These are phyloP conservation scores for Geotrichum reessii DNA, from an alignment of 1,139 yeast species.

Conservation along the genomic window DNA sequence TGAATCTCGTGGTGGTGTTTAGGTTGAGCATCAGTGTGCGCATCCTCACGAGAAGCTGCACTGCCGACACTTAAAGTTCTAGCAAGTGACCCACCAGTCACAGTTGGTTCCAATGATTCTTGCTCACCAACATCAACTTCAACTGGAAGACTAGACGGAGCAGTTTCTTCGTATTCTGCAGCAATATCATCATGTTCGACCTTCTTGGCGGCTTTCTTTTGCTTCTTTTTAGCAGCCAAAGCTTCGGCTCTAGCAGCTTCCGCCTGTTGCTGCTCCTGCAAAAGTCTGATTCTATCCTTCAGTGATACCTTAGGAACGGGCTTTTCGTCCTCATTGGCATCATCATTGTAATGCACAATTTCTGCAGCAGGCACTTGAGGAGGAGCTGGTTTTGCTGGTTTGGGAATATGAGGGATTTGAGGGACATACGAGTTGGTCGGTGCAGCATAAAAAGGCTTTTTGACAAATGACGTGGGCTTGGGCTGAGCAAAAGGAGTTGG, in stretches of 20 bases:
- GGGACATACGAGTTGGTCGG: slow-evolving; percentile 41
- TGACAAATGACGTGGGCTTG: slow-evolving; percentile 36
- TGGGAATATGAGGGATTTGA: slow-evolving; percentile 15
- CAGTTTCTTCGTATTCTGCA: not conserved
- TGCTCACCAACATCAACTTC: not conserved
- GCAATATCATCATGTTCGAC: slow-evolving; percentile 1
- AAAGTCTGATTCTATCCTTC: slow-evolving; percentile 76
- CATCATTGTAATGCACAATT: slow-evolving; percentile 16
- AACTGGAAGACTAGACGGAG: not conserved
- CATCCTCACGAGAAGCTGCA: not conserved
- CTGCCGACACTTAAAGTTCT: not conserved
- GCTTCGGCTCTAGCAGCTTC: slow-evolving; percentile 74
- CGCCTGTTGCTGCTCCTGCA: slow-evolving; percentile 76
- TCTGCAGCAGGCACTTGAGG: slow-evolving; percentile 22
- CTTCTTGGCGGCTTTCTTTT: slow-evolving; percentile 34
- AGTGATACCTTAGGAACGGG: slow-evolving; percentile 70
- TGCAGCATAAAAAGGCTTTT: slow-evolving; percentile 39
- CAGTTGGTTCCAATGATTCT: not conserved
- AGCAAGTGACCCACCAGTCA: slow-evolving; percentile 8
- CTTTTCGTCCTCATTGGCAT: slow-evolving; percentile 39
- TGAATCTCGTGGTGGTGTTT: not conserved
- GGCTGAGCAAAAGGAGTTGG: slow-evolving; percentile 30
- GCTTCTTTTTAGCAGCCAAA: slow-evolving; percentile 54
- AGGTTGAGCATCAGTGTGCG: not conserved
- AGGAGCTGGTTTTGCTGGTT: slow-evolving; percentile 18